A percentile compares a stretch with the other conserved stretches of the same genome.
Conservation (phyloP, 495 filamentous ascomycete genomes). For the Hypoxylon trugodes region DNA sequence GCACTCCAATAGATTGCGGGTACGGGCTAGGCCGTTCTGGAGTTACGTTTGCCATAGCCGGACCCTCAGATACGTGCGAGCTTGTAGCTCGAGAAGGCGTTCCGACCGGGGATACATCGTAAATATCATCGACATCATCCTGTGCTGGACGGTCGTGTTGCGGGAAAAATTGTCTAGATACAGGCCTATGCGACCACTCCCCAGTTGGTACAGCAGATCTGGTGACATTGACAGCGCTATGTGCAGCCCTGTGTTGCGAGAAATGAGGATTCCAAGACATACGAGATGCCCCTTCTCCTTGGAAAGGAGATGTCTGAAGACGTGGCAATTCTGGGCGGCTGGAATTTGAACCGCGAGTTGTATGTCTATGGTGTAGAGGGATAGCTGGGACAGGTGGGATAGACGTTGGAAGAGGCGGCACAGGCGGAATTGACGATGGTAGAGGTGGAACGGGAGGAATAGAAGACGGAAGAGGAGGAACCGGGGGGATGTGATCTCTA, state of each 20-base stretch:
- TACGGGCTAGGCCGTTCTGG: conserved; percentile 42
- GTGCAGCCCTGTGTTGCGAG: conserved; percentile 10
- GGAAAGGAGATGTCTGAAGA: conserved; percentile 31
- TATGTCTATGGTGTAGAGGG: too few species aligned
- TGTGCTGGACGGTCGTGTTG: conserved; percentile 14
- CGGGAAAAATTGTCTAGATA: conserved; percentile 33
- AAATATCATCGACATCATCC: conserved; percentile 54
- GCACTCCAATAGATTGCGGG: conserved; percentile 27
- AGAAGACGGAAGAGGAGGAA: conserved; percentile 43
- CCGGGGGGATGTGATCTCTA: conserved; percentile 40
- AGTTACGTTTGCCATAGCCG: conserved; percentile 9
- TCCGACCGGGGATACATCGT: conserved; percentile 64
- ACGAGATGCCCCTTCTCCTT: conserved; percentile 11
- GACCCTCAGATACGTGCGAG: conserved; percentile 21
- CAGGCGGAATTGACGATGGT: conserved; percentile 15
- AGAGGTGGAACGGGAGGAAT: conserved; percentile 40
- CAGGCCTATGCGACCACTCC: conserved; percentile 24
- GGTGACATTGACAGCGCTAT: conserved; percentile 8
- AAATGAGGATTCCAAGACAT: conserved; percentile 31
- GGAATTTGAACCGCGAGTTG: too few species aligned
- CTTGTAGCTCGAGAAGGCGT: conserved; percentile 45
- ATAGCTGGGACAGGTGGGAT: neutral
- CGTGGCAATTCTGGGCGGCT: conserved; percentile 42
- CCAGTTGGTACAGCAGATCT: conserved; percentile 22
- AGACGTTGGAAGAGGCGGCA: neutral